Base-by-base conservation (phyloP, 164 flowering plant genomes). In the Vitis rotundifolia region DNA sequence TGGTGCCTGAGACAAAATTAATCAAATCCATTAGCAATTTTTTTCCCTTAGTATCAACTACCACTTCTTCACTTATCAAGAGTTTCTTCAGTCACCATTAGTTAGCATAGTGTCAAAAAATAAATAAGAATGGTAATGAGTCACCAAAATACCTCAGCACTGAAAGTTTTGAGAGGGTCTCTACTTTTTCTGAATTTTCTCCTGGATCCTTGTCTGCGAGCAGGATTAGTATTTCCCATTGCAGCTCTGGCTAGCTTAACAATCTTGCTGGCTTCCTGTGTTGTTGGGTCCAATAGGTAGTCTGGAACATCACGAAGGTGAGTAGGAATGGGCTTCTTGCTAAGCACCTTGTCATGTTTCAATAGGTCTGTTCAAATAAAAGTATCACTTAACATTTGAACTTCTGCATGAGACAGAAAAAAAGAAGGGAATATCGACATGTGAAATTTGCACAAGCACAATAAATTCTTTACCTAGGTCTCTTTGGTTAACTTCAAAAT, bases 191-290 rank as follows among this genome's bases (percentile, higher is more conserved):
- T 85, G 8, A 69, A 80, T 69, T 80, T 84, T 66, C 81, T 86
- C 67, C 78, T 86, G 0, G 80, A 66, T 56, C 85, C 85, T 11
- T 60, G 78, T 59, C 76, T 83, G 48, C 76, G 83, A 54, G 59
- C 72, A 53, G 91, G 50, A 29, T 78, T 76, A 7, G 29, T 59
- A 54, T 78, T 82, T 49, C 97, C 94, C 97, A 93, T 93, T 62
- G 98, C 99, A 60, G 94, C 98, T 73, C 97, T 83, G 44, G 93
- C 83, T 61, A 96, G 90, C 86, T 90, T 89, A 9, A 96, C 88
- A 69, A 87, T 85, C 76, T 91, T 91, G 80, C 91, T 89, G 16
- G 95, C 97, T 77, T 91, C 97, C 64, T 88, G 81, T 51, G 97
- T 93, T 63, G 84, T 83, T 64, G 88, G 79, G 65, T 93, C 99